phyloP scores from a whole-genome alignment of 2,329 filamentous ascomycete genomes.

The Trichothecium sympodiale region DNA sequence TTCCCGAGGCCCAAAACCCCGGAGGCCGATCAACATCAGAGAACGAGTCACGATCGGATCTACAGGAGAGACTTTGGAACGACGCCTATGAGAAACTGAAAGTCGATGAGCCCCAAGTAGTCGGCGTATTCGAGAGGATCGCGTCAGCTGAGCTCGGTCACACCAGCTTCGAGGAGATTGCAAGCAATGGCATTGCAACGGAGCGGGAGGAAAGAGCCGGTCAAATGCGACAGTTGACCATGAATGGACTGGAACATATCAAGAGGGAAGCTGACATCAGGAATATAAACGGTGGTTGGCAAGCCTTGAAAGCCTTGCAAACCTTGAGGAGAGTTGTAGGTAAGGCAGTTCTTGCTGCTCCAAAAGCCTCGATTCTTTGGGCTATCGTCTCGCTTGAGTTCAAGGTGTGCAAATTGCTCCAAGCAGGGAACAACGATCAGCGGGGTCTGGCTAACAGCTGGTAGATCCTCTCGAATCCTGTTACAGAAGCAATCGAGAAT shows the following conservation, averaged over 20 bases:
- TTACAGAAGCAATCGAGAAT: constrained; percentile 14
- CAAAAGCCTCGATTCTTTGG: constrained; percentile 24
- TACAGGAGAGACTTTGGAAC: constrained; percentile 3
- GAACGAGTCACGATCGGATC: too few relatives aligned
- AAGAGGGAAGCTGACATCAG: too few relatives aligned
- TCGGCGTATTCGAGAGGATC: constrained; percentile 2
- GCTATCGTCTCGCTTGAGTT: constrained; percentile 20
- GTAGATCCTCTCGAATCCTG: constrained; percentile 19
- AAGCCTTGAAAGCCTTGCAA: too few relatives aligned
- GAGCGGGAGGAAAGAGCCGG: constrained; percentile 5
- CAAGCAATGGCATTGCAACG: neutral
- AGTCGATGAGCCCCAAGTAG: constrained; percentile 1
- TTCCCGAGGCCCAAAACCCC: too few relatives aligned
- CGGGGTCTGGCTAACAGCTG: neutral
- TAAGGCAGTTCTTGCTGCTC: constrained; percentile 15
- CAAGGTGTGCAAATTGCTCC: constrained; percentile 14
- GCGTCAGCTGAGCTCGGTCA: neutral
- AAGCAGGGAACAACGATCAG: neutral
- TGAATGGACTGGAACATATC: too few relatives aligned
- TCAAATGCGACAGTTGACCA: too few relatives aligned
- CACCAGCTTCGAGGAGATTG: neutral
- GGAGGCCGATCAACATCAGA: too few relatives aligned
- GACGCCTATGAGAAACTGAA: constrained; percentile 3
- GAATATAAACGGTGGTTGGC: too few relatives aligned
- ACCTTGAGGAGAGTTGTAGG: constrained; percentile 14